These are phyloP conservation scores for Lecanicillium sp. DNA, from an alignment of 2,329 filamentous ascomycete species.

Conservation along the genomic window DNA sequence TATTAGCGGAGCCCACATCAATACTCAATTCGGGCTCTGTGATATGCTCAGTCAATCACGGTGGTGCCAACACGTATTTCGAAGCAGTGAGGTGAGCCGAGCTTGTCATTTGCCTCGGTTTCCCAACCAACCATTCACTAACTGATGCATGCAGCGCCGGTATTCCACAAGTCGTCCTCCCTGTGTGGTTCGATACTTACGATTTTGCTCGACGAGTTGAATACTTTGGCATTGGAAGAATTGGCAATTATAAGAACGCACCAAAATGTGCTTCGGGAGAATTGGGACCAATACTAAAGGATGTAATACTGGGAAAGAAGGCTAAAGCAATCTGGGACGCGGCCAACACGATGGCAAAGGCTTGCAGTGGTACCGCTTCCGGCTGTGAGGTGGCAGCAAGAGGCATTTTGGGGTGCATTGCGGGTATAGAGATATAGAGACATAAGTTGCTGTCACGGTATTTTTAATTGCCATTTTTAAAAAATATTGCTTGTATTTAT, in stretches of 20 bases:
- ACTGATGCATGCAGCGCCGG: slow-evolving; percentile 23
- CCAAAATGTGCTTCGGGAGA: background rate
- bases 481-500: no score
- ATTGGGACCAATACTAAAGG: background rate
- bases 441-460: no score
- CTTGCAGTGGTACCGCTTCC: background rate
- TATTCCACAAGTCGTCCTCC: slow-evolving; percentile 35
- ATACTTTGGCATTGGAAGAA: slow-evolving; percentile 29
- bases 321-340: background rate
- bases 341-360: slow-evolving; percentile 1
- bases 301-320: background rate
- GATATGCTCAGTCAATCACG: slow-evolving; percentile 28
- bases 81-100: slow-evolving; percentile 33
- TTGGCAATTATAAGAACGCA: slow-evolving; percentile 20
- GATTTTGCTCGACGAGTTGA: slow-evolving; percentile 34
- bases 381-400: background rate
- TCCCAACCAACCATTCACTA: background rate
- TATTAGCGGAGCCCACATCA: slow-evolving; percentile 21
- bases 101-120: background rate
- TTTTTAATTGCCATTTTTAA: no score
- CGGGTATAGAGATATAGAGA: background rate
- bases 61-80: slow-evolving; percentile 32
- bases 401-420: background rate
- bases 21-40: slow-evolving; percentile 27
- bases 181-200: slow-evolving; percentile 35